phyloP scores from a whole-genome alignment of 2,329 filamentous ascomycete genomes.

The Scorias spongiosa region DNA sequence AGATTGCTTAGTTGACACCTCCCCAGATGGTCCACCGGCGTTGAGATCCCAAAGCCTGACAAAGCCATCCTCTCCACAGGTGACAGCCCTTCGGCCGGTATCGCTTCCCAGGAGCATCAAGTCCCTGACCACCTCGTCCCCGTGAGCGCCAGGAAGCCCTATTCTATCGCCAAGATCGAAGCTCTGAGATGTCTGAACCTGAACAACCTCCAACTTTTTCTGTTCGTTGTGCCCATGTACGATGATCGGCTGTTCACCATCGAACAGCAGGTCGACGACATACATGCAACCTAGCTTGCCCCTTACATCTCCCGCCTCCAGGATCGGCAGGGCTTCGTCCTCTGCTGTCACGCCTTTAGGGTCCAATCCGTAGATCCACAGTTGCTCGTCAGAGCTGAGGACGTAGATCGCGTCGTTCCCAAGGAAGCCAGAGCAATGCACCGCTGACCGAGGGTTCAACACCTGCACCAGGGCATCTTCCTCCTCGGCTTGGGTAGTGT shows the following conservation, averaged over 20 bases:
- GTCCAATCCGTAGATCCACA: conserved; percentile 56
- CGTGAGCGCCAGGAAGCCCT: conserved; percentile 28
- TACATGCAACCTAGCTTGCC: conserved; percentile 55
- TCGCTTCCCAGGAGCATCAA: conserved; percentile 22
- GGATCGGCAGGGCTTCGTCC: conserved; percentile 30
- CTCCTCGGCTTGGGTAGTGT: conserved; percentile 54
- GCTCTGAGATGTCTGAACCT: conserved; percentile 10
- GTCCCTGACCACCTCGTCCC: conserved; percentile 34
- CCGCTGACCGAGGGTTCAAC: conserved; percentile 60
- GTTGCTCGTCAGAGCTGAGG: conserved; percentile 62
- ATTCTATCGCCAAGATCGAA: conserved; percentile 16
- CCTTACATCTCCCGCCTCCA: conserved; percentile 50
- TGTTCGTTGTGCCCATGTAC: conserved; percentile 17
- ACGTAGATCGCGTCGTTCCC: conserved; percentile 51
- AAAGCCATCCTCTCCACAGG: conserved; percentile 34
- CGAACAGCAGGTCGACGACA: conserved; percentile 49
- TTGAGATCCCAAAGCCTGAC: conserved; percentile 27
- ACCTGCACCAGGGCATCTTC: conserved; percentile 66
- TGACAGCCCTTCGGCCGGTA: conserved; percentile 18
- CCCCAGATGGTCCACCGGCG: conserved; percentile 1
- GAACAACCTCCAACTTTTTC: conserved; percentile 13
- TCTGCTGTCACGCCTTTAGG: conserved; percentile 43
- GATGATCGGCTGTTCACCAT: conserved; percentile 13
- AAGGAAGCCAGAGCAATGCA: conserved; percentile 62
- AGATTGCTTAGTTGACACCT: conserved; percentile 9